Base-by-base conservation (phyloP, 2,329 filamentous ascomycete genomes). In the Cladosporium sp. region DNA sequence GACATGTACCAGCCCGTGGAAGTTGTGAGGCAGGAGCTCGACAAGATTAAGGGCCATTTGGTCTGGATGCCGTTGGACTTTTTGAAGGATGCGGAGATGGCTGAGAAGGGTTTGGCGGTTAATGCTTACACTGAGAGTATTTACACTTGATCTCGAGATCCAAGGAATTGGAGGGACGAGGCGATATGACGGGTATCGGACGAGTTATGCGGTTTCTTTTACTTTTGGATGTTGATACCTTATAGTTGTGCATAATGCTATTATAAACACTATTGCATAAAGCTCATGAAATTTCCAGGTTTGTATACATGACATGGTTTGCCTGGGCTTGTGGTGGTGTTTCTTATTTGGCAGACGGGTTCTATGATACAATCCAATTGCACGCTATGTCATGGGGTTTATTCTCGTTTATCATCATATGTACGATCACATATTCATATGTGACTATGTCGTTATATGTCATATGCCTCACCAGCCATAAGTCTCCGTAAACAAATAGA, bases 61-160 rank as follows among this genome's bases (percentile, higher is more conserved):
- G 93, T 97, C 6, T 95, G 90, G 90, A 93, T 96, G 87, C 92
- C 92, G n/a, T 73, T 97, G 68, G 84, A 92, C 47, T 97, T 96
- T 71, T 74, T 97, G 70, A 81, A 84, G 67, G 86, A 96, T 63
- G 91, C 87, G 0, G 82, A 90, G 67, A 95, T 97, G 92, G 92
- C 92, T 0, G 92, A 97, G 77, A 84, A 83, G 68, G 92, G 93
- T 0, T 69, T 97, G 73, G 87, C 92, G 74, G 85, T 97, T 40
- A 97, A 97, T 72, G 76, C 84, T 47, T 88, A 85, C 69, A 97
- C 93, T 0, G 91, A 97, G 79, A 91, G 89, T 82, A 84, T 95
- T 61, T 94, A 90, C 72, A 89, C 89, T 5, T 91, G 20, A 51
- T 39, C 14, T 17, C n/a, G 17, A 34, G 37, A 51, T 14, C 25